Conservation (phyloP, 106 monocot genomes). For the Platanthera guangdongensis region DNA sequence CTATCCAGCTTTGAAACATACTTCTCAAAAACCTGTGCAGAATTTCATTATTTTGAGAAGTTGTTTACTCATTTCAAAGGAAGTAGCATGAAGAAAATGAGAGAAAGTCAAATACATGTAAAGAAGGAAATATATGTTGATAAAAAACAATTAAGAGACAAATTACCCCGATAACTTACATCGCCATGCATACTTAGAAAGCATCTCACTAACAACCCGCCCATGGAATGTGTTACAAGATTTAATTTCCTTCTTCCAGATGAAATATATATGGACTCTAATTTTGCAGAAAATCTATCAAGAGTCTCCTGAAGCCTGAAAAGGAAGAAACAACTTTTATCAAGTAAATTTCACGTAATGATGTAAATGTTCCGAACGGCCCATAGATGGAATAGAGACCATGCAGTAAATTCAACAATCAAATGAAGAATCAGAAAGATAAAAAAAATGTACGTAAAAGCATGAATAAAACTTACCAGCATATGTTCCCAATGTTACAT, state of each 20-base stretch:
- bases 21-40: slow-evolving; percentile 83
- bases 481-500: no score
- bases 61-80: neutral
- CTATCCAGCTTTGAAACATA: slow-evolving; percentile 97
- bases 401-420: neutral
- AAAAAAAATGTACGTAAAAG: neutral
- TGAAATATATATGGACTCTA: slow-evolving; percentile 56
- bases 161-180: slow-evolving; percentile 34
- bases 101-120: neutral
- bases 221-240: slow-evolving; percentile 95
- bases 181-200: slow-evolving; percentile 74
- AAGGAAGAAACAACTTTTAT: slow-evolving; percentile 4
- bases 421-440: neutral
- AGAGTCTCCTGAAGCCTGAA: slow-evolving; percentile 85
- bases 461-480: no score
- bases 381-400: neutral
- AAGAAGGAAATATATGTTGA: neutral
- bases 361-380: neutral
- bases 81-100: neutral
- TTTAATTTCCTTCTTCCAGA: slow-evolving; percentile 87
- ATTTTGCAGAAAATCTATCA: slow-evolving; percentile 62
- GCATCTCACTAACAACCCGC: slow-evolving; percentile 89
- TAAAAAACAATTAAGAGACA: neutral
- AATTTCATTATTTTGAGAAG: neutral
- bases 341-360: neutral